Percentiles rank a stretch among this genome's conserved stretches.
Conservation (phyloP, 257 asterid genomes). For the Ehretia macrophylla region DNA sequence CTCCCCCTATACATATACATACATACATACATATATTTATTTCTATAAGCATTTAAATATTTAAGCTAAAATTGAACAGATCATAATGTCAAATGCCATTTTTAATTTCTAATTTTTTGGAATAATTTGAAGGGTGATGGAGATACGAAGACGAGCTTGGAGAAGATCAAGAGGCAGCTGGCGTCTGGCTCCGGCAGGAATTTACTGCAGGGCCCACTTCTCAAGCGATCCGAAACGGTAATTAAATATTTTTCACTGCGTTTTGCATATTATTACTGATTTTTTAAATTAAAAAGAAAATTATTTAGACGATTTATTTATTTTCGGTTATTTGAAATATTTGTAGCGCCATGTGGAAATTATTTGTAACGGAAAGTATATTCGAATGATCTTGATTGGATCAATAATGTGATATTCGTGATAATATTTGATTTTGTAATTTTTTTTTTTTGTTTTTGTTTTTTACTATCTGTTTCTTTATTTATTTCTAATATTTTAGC, state of each 20-base stretch:
- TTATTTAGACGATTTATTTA: not conserved
- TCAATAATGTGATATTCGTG: not conserved
- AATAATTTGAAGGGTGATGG: slow-evolving; percentile 51
- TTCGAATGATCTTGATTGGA: not conserved
- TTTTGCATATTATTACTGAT: not conserved
- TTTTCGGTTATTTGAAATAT: no score
- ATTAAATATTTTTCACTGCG: not conserved
- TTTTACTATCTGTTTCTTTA: not conserved
- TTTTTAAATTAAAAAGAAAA: not conserved
- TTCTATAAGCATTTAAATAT: not conserved
- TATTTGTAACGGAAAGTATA: not conserved
- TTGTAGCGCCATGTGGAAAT: not conserved
- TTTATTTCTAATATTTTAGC: not conserved
- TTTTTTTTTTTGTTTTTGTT: no score
- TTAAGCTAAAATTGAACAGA: not conserved
- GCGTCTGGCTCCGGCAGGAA: slow-evolving; percentile 93
- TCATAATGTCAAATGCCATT: not conserved
- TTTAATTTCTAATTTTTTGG: slow-evolving; percentile 3
- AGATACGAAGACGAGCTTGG: slow-evolving; percentile 87
- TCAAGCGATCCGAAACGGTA: slow-evolving; percentile 99
- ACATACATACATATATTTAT: not conserved
- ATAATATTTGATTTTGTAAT: no score
- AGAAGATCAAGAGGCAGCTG: slow-evolving; percentile 95
- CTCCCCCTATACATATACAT: not conserved
- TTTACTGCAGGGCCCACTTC: slow-evolving; percentile 92